Evolutionary conservation across 1,284 basidiomycete genomes (phyloP), one percentile per base, ranked within the genome.

Genomic region (Trichosporon faecale): DNA sequence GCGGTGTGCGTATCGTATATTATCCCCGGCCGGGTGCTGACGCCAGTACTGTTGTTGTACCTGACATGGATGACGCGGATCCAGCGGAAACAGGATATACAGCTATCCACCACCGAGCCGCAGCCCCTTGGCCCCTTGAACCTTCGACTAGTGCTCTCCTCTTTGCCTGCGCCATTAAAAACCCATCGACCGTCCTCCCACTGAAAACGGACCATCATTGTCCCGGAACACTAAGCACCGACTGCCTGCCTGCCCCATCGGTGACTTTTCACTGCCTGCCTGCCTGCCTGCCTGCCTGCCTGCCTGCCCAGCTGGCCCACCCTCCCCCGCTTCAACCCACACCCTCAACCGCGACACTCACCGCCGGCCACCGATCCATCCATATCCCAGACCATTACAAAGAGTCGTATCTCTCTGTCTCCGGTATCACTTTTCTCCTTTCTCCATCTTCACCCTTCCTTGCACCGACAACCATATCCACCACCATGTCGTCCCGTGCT

Each of bases 401-500:
- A 33, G 21, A 52, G 23, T 25, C 21, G 8, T 21, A 52, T 23
- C 49, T 25, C 49, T 21, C 23, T 5, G n/a, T 11, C 6, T 29
- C 52, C 25, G 23, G 21, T 25, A 16, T 29, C 27, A 31, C 57
- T 61, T 31, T n/a, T 61, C 57, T 29, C 16, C 57, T 31, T 9
- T 31, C 16, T 9, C 16, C 29, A n/a, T 18, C 23, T 6, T 27
- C 55, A 29, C 35, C 66, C 3, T 37, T 37, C 35, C 11, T 12
- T 18, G n/a, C n/a, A n/a, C 21, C n/a, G 23, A 14, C 55, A 8
- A 29, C 23, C 23, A 2, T 21, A 35, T 25, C 31, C 27, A n/a
- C 23, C 14, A 37, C 12, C 18, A 69, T 69, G 68, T 65, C 66
- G 5, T 66, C 60, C 46, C 71, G 71, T 52, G 74, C 74, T 16